These are phyloP conservation scores for Naumovozyma dairenensis DNA, from an alignment of 805 yeast species.

Conservation along the genomic window DNA sequence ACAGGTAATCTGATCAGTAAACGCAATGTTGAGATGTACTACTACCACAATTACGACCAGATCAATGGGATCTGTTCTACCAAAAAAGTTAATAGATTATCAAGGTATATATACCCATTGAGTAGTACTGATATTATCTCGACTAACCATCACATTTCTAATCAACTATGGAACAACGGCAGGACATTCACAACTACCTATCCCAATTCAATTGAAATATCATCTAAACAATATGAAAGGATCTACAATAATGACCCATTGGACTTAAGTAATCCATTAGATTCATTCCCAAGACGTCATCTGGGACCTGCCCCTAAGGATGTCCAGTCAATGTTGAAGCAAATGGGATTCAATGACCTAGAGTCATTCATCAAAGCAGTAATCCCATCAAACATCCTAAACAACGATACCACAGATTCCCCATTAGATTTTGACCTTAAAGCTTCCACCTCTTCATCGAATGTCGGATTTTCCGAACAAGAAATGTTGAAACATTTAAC, in stretches of 20 bases:
- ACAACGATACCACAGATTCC: too few species aligned
- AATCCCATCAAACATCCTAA: slow-evolving; percentile 67
- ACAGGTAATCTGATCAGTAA: too few species aligned
- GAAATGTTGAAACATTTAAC: slow-evolving; percentile 64
- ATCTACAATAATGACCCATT: slow-evolving; percentile 35
- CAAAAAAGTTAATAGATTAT: too few species aligned
- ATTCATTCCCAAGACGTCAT: slow-evolving; percentile 85
- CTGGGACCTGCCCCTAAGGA: slow-evolving; percentile 68
- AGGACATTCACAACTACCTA: too few species aligned
- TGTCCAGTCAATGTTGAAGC: slow-evolving; percentile 53
- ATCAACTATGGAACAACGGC: too few species aligned
- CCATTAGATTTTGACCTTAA: slow-evolving; percentile 46
- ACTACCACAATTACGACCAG: too few species aligned
- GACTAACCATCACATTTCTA: too few species aligned
- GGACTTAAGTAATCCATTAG: slow-evolving; percentile 37
- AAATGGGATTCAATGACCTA: slow-evolving; percentile 57
- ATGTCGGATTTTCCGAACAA: slow-evolving; percentile 68
- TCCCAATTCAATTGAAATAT: slow-evolving; percentile 30
- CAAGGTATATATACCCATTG: too few species aligned
- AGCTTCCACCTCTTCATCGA: slow-evolving; percentile 52
- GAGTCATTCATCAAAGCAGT: slow-evolving; percentile 62
- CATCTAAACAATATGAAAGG: slow-evolving; percentile 40
- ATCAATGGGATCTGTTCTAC: too few species aligned
- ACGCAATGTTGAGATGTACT: too few species aligned
- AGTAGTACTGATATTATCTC: too few species aligned